phyloP scores from a whole-genome alignment of 208 protist genomes.

The Endotrypanum monterogeii region DNA sequence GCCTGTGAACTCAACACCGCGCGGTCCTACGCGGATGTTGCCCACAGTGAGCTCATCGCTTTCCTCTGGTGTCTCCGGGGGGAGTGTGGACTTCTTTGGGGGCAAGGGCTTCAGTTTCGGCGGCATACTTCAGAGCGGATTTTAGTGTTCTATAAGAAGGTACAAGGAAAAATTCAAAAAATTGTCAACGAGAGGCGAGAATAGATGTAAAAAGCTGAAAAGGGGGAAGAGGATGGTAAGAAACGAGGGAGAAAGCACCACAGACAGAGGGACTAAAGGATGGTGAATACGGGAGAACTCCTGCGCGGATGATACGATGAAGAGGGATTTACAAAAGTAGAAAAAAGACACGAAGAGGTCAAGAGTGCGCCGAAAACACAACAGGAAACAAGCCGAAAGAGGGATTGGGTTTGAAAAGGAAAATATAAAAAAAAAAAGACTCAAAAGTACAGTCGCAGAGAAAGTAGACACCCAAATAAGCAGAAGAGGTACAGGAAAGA shows the following conservation, averaged over 20 bases:
- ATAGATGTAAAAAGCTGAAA: too few relatives aligned
- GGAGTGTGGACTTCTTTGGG: conserved; percentile 39
- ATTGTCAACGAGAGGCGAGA: conserved; percentile 1
- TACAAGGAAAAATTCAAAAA: conserved; percentile 15
- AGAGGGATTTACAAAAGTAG: background rate
- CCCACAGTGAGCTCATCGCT: conserved; percentile 75
- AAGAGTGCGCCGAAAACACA: background rate
- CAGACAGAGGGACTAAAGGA: background rate
- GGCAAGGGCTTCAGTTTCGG: conserved; percentile 76
- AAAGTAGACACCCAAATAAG: background rate
- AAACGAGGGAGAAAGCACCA: background rate
- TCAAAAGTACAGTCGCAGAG: background rate
- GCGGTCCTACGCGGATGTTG: conserved; percentile 71
- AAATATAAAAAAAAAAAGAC: background rate
- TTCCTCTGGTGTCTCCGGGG: conserved; percentile 32
- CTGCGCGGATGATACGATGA: background rate
- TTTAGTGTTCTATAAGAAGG: conserved; percentile 2
- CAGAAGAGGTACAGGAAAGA: background rate
- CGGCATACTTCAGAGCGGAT: conserved; percentile 38
- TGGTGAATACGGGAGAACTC: too few relatives aligned
- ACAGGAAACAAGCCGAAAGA: background rate
- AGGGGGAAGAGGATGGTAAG: too few relatives aligned
- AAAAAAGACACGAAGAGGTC: background rate
- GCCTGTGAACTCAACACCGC: conserved; percentile 78
- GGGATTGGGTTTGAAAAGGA: too few relatives aligned